Percentiles rank a stretch among this genome's conserved stretches.
Conservation (phyloP, 495 filamentous ascomycete genomes). For the Xylaria telfairii region DNA sequence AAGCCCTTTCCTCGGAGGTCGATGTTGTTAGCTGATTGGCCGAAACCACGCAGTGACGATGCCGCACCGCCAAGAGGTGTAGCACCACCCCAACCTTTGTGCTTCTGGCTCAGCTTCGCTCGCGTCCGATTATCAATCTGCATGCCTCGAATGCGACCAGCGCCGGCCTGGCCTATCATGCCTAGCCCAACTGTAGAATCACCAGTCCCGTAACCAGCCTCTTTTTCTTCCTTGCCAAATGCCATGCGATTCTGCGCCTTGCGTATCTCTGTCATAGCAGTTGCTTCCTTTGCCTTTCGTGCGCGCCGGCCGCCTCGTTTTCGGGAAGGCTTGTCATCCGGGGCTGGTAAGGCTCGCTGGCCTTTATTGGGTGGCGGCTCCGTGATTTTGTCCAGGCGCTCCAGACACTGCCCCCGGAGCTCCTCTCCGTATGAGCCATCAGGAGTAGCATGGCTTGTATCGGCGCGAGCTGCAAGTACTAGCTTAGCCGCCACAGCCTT, state of each 20-base stretch:
- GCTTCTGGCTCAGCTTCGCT: constrained; percentile 91
- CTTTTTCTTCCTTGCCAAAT: constrained; percentile 94
- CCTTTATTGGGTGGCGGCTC: constrained; percentile 94
- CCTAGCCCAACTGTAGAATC: constrained; percentile 88
- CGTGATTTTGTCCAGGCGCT: constrained; percentile 90
- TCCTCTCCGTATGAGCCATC: constrained; percentile 86
- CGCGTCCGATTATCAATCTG: constrained; percentile 94
- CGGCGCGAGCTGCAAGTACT: constrained; percentile 86
- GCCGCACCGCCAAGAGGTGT: constrained; percentile 71
- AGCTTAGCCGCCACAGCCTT: constrained; percentile 94
- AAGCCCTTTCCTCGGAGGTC: constrained; percentile 76
- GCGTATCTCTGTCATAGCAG: constrained; percentile 94
- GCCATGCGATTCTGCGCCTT: constrained; percentile 97
- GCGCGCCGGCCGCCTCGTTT: constrained; percentile 93
- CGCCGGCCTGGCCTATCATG: constrained; percentile 90
- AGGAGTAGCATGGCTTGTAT: constrained; percentile 80
- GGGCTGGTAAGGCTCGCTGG: constrained; percentile 84
- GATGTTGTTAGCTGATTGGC: constrained; percentile 66
- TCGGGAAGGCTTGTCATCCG: constrained; percentile 91
- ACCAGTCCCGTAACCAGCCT: constrained; percentile 89
- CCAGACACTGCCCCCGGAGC: constrained; percentile 80
- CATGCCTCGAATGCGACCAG: constrained; percentile 81
- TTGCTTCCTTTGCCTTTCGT: constrained; percentile 94
- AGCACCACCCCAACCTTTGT: constrained; percentile 89
- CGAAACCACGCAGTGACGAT: constrained; percentile 79